Conservation (phyloP, 139 green algal genomes). For the Trebouxia sp. region DNA sequence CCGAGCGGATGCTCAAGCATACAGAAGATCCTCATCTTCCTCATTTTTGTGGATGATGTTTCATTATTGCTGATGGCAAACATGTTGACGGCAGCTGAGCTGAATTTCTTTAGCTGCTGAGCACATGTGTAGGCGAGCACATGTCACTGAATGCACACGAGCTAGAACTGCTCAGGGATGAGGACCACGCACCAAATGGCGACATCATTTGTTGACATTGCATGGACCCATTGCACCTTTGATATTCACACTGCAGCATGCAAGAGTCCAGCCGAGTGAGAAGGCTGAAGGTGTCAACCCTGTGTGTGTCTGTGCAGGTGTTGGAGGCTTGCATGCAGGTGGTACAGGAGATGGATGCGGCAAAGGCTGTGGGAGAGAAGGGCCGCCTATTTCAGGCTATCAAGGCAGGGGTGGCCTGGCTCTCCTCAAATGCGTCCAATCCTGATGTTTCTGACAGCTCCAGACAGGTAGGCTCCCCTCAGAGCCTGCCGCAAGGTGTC, state of each 20-base stretch:
- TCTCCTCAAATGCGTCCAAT: background rate
- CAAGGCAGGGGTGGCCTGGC: background rate
- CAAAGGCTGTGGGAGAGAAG: background rate
- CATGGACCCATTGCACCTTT: background rate
- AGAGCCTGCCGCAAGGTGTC: too few relatives aligned
- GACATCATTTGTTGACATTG: background rate
- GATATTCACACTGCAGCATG: too few relatives aligned
- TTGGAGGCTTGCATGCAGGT: background rate
- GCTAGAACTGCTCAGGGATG: too few relatives aligned
- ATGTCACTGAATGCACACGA: too few relatives aligned
- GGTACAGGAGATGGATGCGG: background rate
- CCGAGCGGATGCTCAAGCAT: too few relatives aligned
- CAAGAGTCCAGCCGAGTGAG: background rate
- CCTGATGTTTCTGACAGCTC: background rate
- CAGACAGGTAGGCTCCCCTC: background rate
- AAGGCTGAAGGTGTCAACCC: background rate
- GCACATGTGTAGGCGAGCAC: too few relatives aligned
- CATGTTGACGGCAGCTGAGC: too few relatives aligned
- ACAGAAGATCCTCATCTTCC: too few relatives aligned
- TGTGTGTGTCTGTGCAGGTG: background rate
- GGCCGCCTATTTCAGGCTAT: background rate
- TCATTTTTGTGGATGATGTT: too few relatives aligned
- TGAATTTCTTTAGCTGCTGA: too few relatives aligned
- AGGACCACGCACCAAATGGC: too few relatives aligned
- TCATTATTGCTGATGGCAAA: too few relatives aligned